These are phyloP conservation scores for Mycena crocata DNA, from an alignment of 768 basidiomycete genomes.

Conservation along the genomic window DNA sequence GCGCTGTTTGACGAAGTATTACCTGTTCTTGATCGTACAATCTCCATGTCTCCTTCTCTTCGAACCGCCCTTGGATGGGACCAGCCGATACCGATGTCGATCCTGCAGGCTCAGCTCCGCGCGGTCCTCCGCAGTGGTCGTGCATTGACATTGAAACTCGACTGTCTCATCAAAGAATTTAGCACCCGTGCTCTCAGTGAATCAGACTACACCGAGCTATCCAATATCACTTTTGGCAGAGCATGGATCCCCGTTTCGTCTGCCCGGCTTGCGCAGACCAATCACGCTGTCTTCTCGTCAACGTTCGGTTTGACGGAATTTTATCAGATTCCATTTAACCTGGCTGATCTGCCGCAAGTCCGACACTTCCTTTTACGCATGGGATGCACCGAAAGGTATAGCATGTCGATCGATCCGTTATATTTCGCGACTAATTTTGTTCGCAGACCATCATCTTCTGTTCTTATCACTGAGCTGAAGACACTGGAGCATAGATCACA, in stretches of 20 bases:
- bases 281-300: constrained; percentile 35
- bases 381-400: constrained; percentile 54
- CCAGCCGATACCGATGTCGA: constrained; percentile 42
- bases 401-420: neutral
- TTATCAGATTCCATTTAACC: constrained; percentile 29
- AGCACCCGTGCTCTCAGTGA: constrained; percentile 25
- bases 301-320: constrained; percentile 37
- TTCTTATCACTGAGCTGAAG: constrained; percentile 43
- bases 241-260: constrained; percentile 34
- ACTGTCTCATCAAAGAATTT: constrained; percentile 32
- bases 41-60: constrained; percentile 43
- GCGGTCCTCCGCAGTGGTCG: constrained; percentile 19
- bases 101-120: constrained; percentile 50
- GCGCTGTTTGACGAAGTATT: constrained; percentile 56
- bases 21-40: constrained; percentile 40
- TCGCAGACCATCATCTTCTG: constrained; percentile 45
- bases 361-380: constrained; percentile 41
- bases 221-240: constrained; percentile 11
- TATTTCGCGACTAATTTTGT: neutral
- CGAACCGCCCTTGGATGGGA: constrained; percentile 54
- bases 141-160: constrained; percentile 30
- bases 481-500: constrained; percentile 26
- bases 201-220: constrained; percentile 14
- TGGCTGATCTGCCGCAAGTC: constrained; percentile 26
- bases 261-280: constrained; percentile 42